Conservation (phyloP, 148 eudicot genomes). For the Amaranthus cruentus region DNA sequence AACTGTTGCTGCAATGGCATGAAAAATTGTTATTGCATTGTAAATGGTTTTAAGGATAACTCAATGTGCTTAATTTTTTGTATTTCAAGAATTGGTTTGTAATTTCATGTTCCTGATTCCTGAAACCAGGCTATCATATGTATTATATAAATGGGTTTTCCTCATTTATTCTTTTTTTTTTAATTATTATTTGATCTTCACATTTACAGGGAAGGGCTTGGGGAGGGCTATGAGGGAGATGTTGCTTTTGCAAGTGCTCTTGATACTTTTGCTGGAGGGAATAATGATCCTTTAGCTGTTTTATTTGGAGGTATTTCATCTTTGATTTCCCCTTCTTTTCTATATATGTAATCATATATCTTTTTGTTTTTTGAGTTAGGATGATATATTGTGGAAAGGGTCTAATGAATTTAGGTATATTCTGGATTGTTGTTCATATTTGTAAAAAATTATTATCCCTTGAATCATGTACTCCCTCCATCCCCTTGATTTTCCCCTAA, state of each 20-base stretch:
- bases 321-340: slow-evolving; percentile 6
- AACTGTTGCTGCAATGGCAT: background rate
- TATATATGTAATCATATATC: background rate
- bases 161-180: slow-evolving; percentile 6
- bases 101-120: background rate
- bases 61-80: slow-evolving; percentile 4
- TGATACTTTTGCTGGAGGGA: slow-evolving; percentile 72
- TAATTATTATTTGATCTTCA: slow-evolving; percentile 10
- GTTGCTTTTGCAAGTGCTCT: slow-evolving; percentile 75
- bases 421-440: no score
- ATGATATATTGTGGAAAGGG: background rate
- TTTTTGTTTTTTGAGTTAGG: background rate
- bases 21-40: no score
- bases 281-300: slow-evolving; percentile 66
- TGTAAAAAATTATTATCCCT: no score
- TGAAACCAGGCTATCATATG: slow-evolving; percentile 2
- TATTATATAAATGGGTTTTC: background rate
- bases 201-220: slow-evolving; percentile 81
- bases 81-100: background rate
- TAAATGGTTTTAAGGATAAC: background rate
- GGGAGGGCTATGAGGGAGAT: slow-evolving; percentile 83
- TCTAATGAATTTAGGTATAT: no score
- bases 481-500: no score
- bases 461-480: no score
- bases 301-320: slow-evolving; percentile 66